Percentiles rank a stretch among this genome's conserved stretches.
These are phyloP conservation scores for Suillus subalutaceus DNA, from an alignment of 768 basidiomycete genomes.

Conservation along the genomic window DNA sequence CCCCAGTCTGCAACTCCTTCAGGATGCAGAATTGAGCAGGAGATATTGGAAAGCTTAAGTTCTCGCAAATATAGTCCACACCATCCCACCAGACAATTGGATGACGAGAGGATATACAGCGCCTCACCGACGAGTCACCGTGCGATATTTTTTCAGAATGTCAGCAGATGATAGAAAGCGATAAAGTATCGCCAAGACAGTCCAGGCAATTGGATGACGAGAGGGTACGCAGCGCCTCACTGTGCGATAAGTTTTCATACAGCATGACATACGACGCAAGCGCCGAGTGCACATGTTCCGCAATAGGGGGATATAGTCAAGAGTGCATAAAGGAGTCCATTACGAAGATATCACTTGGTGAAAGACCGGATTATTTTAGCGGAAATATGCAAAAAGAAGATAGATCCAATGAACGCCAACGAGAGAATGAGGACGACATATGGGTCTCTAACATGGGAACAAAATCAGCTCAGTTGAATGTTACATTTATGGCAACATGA, in stretches of 20 bases:
- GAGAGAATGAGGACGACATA: conserved; percentile 96
- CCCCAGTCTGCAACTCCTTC: background rate
- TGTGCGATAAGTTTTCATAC: background rate
- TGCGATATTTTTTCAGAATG: background rate
- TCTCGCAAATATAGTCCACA: background rate
- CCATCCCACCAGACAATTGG: background rate
- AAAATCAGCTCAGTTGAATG: conserved; percentile 15
- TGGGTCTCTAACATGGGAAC: conserved; percentile 66
- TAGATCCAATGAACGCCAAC: conserved; percentile 94
- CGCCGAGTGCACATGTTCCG: background rate
- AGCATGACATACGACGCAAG: background rate
- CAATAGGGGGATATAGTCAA: background rate
- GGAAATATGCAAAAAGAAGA: conserved; percentile 98
- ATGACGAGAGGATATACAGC: background rate
- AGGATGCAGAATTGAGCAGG: background rate
- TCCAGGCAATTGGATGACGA: background rate
- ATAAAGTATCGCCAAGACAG: background rate
- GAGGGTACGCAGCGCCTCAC: background rate
- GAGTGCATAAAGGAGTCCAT: conserved; percentile 10
- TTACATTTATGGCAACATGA: background rate
- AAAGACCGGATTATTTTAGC: conserved; percentile 92
- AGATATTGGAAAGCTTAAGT: background rate
- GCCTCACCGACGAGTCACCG: too few species aligned
- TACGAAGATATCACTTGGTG: conserved; percentile 60
- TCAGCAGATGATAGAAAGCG: background rate